Evolutionary conservation across 371 early-diverging fungal genomes (phyloP).

Genomic region (Mucor indicus): DNA sequence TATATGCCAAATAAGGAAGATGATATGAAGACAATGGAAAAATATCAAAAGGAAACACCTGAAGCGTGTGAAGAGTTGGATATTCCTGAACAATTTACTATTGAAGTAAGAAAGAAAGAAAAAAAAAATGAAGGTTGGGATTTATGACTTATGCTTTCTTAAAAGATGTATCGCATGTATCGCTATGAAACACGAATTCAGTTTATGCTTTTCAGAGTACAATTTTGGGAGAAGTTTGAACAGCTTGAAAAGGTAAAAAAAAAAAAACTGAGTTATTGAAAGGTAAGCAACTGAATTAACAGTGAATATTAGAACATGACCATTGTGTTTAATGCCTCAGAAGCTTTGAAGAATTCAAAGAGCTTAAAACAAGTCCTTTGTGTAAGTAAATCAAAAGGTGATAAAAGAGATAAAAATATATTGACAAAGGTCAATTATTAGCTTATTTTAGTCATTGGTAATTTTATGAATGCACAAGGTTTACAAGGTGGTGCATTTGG

Average conservation of each 20-base stretch:
- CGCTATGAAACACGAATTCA: constrained; percentile 47
- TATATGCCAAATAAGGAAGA: constrained; percentile 43
- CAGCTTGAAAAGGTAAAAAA: constrained; percentile 31
- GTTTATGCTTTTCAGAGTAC: constrained; percentile 43
- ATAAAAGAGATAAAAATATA: background rate
- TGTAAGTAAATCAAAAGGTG: constrained; percentile 25
- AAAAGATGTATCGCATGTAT: constrained; percentile 50
- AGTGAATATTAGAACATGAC: constrained; percentile 42
- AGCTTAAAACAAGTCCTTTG: constrained; percentile 41
- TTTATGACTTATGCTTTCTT: background rate
- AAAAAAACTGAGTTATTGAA: constrained; percentile 15
- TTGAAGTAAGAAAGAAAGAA: constrained; percentile 21
- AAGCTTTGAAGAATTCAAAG: constrained; percentile 35
- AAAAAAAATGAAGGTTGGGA: background rate
- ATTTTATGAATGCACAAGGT: constrained; percentile 55
- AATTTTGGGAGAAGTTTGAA: constrained; percentile 50
- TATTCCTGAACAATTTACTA: constrained; percentile 53
- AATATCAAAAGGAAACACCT: constrained; percentile 36
- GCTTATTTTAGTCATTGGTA: constrained; percentile 49
- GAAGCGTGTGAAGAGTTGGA: constrained; percentile 46
- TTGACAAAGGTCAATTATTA: background rate
- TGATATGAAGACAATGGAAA: constrained; percentile 41
- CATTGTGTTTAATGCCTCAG: constrained; percentile 38
- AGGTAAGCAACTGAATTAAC: constrained; percentile 4
- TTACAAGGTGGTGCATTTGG: constrained; percentile 58